These are phyloP conservation scores for Microcera coccophila DNA, from an alignment of 2,329 filamentous ascomycete species.

Conservation along the genomic window DNA sequence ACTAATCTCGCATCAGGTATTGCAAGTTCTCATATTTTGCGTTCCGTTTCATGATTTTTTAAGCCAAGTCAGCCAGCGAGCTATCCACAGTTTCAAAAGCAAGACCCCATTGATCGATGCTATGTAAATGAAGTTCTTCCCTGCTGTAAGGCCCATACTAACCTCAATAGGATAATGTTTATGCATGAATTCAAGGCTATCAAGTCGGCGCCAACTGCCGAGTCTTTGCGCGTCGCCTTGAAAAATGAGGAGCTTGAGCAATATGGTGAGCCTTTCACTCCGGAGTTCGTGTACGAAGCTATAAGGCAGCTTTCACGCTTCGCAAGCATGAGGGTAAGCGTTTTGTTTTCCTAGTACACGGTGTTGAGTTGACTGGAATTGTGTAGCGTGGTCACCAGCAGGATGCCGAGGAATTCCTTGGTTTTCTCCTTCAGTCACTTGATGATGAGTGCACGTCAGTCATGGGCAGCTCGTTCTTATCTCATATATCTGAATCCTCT, in stretches of 20 bases:
- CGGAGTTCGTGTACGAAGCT: slow-evolving; percentile 92
- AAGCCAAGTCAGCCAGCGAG: slow-evolving; percentile 78
- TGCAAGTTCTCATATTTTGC: slow-evolving; percentile 94
- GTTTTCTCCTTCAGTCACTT: slow-evolving; percentile 85
- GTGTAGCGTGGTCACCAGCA: slow-evolving; percentile 85
- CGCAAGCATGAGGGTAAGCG: slow-evolving; percentile 79
- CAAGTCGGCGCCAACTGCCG: slow-evolving; percentile 69
- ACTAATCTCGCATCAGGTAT: slow-evolving; percentile 60
- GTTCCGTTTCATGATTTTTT: slow-evolving; percentile 92
- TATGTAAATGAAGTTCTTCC: slow-evolving; percentile 60
- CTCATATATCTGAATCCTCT: slow-evolving; percentile 29
- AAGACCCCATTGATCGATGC: slow-evolving; percentile 91
- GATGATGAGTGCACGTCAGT: slow-evolving; percentile 87
- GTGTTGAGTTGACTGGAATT: slow-evolving; percentile 12
- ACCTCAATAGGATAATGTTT: slow-evolving; percentile 74
- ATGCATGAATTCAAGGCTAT: slow-evolving; percentile 88
- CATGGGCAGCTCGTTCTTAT: slow-evolving; percentile 44
- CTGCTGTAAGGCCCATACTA: slow-evolving; percentile 1
- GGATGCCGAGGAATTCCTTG: slow-evolving; percentile 95
- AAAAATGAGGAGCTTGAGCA: slow-evolving; percentile 83
- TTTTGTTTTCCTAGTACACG: background rate
- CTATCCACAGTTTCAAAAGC: slow-evolving; percentile 88
- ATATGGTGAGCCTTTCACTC: slow-evolving; percentile 86
- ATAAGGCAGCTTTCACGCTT: slow-evolving; percentile 85
- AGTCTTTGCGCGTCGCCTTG: slow-evolving; percentile 68